Evolutionary conservation across 495 filamentous ascomycete genomes (phyloP).

Genomic region (Trichoderma erinaceum): DNA sequence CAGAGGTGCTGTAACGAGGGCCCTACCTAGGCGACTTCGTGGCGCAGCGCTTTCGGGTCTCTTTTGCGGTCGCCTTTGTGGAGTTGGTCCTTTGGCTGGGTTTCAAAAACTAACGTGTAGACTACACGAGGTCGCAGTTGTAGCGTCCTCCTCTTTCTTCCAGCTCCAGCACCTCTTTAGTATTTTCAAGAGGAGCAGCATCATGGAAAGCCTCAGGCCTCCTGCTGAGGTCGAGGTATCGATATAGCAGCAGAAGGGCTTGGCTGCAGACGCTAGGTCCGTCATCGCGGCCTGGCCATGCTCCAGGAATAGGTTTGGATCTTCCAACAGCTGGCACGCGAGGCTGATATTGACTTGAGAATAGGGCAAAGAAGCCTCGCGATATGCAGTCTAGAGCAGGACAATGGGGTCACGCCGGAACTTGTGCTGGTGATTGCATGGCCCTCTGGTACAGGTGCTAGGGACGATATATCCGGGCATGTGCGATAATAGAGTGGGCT

Average conservation of each 20-base stretch:
- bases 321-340: background rate
- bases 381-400: background rate
- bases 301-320: constrained; percentile 4
- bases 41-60: background rate
- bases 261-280: background rate
- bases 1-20: background rate
- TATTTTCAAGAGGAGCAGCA: background rate
- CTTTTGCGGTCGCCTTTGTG: constrained; percentile 6
- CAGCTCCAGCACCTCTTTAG: background rate
- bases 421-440: background rate
- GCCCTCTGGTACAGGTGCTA: background rate
- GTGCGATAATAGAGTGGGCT: background rate
- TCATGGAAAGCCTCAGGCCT: background rate
- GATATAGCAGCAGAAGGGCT: constrained; percentile 1
- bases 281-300: background rate
- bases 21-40: background rate
- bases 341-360: background rate
- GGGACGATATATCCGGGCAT: no score
- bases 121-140: no score
- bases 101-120: background rate
- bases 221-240: background rate
- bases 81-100: background rate
- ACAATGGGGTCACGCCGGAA: background rate
- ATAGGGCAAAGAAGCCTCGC: background rate
- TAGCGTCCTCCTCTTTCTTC: background rate